Base-by-base conservation (phyloP, 2,329 filamentous ascomycete genomes). In the Dactylellina sp. region DNA sequence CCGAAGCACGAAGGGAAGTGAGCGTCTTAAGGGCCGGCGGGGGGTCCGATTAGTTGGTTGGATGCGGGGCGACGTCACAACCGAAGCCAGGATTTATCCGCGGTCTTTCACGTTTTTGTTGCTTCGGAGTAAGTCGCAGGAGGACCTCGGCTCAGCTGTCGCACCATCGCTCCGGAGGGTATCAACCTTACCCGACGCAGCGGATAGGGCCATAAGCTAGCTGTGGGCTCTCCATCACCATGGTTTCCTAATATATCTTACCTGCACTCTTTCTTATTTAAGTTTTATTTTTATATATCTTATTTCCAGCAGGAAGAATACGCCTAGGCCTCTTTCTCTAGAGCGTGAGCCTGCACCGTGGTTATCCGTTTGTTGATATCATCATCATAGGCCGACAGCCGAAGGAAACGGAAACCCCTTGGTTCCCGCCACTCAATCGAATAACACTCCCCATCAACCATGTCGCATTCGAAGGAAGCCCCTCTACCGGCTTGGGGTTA, bases 401-500 rank as follows among this genome's bases (percentile, higher is more conserved):
- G 62, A 59, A 32, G 24, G 44, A 59, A 20, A 39, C 47, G 7
- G 14, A 32, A 35, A 25, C 42, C 46, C 42, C 49, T 50, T 20
- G 18, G n/a, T 40, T 14, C 20, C 14, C 22, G 25, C 12, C 9
- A 39, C 35, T 50, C 53, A 57, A 40, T 47, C 16, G 37, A 44
- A 56, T 24, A 32, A n/a, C 52, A 25, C 16, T 16, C 46, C 39
- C 52, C 2, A 37, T 35, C 49, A n/a, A 37, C 57, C 50, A 72
- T 72, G 68, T 72, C 68, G 47, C 84, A 85, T 80, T 87, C 86
- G 40, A 94, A 93, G 81, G 85, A 88, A 76, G 84, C 84, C 60
- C 84, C 84, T 77, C 87, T 98, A 71, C 93, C 95, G 44, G 91
- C 95, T 62, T 98, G 94, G 94, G 94, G 93, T 62, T 89, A 90